These are phyloP conservation scores for Tylopilus intermedius DNA, from an alignment of 768 basidiomycete genomes.

Conservation along the genomic window DNA sequence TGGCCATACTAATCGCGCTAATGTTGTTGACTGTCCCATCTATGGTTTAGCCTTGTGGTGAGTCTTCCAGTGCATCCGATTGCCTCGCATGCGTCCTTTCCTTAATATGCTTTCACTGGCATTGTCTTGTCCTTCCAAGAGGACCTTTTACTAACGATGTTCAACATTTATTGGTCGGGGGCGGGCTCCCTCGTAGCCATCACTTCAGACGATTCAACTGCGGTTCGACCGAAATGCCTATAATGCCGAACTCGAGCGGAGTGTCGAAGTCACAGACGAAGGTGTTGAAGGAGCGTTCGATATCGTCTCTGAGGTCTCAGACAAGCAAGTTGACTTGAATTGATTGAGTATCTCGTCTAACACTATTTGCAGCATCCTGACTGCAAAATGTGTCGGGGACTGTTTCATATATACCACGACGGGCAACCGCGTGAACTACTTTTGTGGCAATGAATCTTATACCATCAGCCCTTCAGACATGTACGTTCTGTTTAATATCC, in stretches of 20 bases:
- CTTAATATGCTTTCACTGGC: slow-evolving; percentile 34
- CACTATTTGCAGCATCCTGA: slow-evolving; percentile 61
- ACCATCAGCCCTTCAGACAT: no score
- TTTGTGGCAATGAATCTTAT: no score
- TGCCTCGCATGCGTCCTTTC: no score
- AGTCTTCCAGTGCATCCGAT: no score
- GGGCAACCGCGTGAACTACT: slow-evolving; percentile 42
- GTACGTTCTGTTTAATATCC: no score
- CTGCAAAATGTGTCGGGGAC: slow-evolving; percentile 98
- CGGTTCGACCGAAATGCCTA: slow-evolving; percentile 90
- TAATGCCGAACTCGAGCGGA: slow-evolving; percentile 69
- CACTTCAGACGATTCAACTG: slow-evolving; percentile 75
- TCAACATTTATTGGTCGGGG: slow-evolving; percentile 85
- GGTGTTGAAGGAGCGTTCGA: slow-evolving; percentile 97
- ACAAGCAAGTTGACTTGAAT: slow-evolving; percentile 49
- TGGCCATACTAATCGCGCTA: no score
- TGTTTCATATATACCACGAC: slow-evolving; percentile 95
- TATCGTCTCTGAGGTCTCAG: slow-evolving; percentile 81
- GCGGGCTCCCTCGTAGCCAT: slow-evolving; percentile 90
- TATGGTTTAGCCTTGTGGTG: no score
- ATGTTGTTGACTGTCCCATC: no score
- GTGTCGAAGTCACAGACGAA: slow-evolving; percentile 73
- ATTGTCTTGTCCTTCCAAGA: not conserved
- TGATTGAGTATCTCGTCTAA: not conserved
- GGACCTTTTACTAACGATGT: slow-evolving; percentile 3